A percentile compares a stretch with the other conserved stretches of the same genome.
Conservation (phyloP, 305 asterid species). For the Caryopteris hybrid region DNA sequence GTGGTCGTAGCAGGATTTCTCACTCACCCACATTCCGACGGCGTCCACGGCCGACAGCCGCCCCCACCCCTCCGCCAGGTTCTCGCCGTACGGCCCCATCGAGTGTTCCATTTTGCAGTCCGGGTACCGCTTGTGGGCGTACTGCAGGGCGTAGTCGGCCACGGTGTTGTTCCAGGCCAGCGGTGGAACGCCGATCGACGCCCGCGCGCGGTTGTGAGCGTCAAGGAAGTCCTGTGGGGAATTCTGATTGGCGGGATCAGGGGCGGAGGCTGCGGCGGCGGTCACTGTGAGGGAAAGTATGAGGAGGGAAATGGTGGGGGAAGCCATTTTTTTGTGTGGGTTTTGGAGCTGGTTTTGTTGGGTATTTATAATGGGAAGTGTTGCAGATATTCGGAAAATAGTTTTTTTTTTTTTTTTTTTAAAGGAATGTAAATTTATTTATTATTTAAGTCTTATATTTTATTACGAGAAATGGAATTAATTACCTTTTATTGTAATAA, state of each 20-base stretch:
- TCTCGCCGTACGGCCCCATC: slow-evolving; percentile 41
- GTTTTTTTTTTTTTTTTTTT: too few relatives aligned
- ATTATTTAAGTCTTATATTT: too few relatives aligned
- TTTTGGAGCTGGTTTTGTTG: background rate
- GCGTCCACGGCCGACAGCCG: slow-evolving; percentile 29
- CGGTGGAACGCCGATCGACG: slow-evolving; percentile 19
- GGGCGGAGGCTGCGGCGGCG: background rate
- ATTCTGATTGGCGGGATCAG: too few relatives aligned
- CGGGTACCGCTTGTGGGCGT: slow-evolving; percentile 15
- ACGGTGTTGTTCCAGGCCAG: slow-evolving; percentile 26
- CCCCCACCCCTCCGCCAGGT: slow-evolving; percentile 41
- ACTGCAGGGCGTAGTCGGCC: slow-evolving; percentile 17
- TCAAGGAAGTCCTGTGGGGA: slow-evolving; percentile 23
- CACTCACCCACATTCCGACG: slow-evolving; percentile 33
- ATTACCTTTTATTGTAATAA: too few relatives aligned
- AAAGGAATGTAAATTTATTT: too few relatives aligned
- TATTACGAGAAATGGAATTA: too few relatives aligned
- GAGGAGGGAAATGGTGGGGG: slow-evolving; percentile 12
- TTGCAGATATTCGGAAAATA: too few relatives aligned
- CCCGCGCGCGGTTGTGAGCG: slow-evolving; percentile 29
- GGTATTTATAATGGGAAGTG: slow-evolving; percentile 23
- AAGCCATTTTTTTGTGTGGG: background rate
- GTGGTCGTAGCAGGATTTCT: slow-evolving; percentile 25
- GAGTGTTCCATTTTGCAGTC: slow-evolving; percentile 35
- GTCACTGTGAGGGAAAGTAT: background rate